Conservation (phyloP, 73 alveolate species). For the Effrenium voratum region DNA sequence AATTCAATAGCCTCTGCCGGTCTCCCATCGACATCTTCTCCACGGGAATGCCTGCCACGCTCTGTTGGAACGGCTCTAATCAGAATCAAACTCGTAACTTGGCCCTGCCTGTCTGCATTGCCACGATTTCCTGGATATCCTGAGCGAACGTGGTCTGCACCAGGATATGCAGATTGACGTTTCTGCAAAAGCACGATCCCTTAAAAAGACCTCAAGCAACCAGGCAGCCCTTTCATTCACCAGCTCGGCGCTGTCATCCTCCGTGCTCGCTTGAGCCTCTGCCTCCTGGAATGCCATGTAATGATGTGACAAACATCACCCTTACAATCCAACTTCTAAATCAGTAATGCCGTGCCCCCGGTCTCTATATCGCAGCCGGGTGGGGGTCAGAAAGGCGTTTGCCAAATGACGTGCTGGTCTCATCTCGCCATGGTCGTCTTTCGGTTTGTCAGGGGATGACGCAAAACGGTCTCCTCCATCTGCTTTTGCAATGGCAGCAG, state of each 20-base stretch:
- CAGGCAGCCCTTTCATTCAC: constrained; percentile 36
- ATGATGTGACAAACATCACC: no score
- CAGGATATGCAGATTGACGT: neutral
- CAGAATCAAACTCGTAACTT: neutral
- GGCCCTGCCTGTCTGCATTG: constrained; percentile 76
- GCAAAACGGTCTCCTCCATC: constrained; percentile 14
- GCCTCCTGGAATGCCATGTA: no score
- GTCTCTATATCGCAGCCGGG: no score
- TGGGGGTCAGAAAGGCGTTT: no score
- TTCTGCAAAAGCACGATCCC: neutral
- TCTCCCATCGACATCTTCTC: constrained; percentile 88
- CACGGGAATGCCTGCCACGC: constrained; percentile 47
- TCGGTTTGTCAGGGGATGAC: no score
- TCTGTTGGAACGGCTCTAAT: neutral
- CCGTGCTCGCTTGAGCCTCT: constrained; percentile 42
- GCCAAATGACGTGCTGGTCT: no score
- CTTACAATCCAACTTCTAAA: no score
- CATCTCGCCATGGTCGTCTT: no score
- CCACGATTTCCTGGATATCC: constrained; percentile 82
- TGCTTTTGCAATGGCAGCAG: constrained; percentile 37
- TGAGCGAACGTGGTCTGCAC: neutral
- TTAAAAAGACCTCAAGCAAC: neutral
- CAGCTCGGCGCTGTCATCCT: constrained; percentile 81
- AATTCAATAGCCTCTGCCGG: constrained; percentile 81
- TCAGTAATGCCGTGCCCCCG: no score